Percentiles rank a stretch among this genome's conserved stretches.
Evolutionary conservation across 148 eudicot species (phyloP).

Genomic region (Heliamphora exappendiculata): DNA sequence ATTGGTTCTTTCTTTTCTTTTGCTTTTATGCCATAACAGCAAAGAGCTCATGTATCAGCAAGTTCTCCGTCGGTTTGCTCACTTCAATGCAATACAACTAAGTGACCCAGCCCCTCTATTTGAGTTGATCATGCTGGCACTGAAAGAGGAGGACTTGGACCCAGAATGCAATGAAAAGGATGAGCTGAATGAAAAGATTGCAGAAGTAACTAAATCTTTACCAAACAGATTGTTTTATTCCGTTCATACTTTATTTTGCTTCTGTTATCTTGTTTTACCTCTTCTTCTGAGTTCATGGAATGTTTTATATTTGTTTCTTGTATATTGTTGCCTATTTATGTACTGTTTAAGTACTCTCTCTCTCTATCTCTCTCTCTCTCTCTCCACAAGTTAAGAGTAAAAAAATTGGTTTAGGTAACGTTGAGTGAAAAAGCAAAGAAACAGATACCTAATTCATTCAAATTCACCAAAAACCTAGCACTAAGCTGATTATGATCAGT

Average conservation of each 20-base stretch:
- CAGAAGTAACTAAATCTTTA: conserved; percentile 42
- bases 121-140: conserved; percentile 60
- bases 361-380: neutral
- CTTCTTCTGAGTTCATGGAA: neutral
- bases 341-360: neutral
- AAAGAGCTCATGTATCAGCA: conserved; percentile 99
- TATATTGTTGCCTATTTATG: neutral
- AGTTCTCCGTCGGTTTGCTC: conserved; percentile 84
- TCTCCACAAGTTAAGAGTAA: neutral
- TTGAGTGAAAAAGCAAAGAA: neutral
- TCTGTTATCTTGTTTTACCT: neutral
- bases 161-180: conserved; percentile 51
- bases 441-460: neutral
- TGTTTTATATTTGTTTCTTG: neutral
- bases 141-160: conserved; percentile 74
- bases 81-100: conserved; percentile 90
- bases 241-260: conserved; percentile 4
- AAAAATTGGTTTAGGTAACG: neutral
- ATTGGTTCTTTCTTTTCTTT: conserved; percentile 9
- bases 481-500: neutral
- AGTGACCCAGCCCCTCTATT: conserved; percentile 79
- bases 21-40: conserved; percentile 39
- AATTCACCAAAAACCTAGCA: neutral
- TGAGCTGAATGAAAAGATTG: conserved; percentile 65
- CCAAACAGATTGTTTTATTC: neutral